Percentiles rank a stretch among this genome's conserved stretches.
Evolutionary conservation across 2,329 filamentous ascomycete genomes (phyloP).

Genomic region (Hypoxylon sp.): DNA sequence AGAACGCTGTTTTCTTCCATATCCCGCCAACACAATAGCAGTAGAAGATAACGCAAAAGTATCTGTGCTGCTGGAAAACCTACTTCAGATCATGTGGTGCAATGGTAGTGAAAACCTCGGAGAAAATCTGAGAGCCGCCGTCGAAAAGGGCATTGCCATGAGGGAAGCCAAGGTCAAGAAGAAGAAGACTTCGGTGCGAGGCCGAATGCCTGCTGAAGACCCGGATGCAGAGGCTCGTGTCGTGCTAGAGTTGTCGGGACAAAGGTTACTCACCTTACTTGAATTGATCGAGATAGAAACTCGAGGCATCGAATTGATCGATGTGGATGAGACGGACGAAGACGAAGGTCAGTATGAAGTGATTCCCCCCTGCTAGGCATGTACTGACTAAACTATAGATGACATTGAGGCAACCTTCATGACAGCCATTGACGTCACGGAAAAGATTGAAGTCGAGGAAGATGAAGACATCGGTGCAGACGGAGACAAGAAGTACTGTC

Average conservation of each 20-base stretch:
- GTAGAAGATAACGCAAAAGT: slow-evolving; percentile 80
- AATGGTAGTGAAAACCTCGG: slow-evolving; percentile 56
- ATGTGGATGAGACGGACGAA: slow-evolving; percentile 33
- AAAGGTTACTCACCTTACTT: slow-evolving; percentile 60
- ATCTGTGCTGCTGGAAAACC: slow-evolving; percentile 75
- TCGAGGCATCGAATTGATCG: slow-evolving; percentile 30
- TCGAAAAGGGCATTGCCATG: slow-evolving; percentile 64
- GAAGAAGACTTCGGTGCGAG: slow-evolving; percentile 52
- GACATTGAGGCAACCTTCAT: slow-evolving; percentile 41
- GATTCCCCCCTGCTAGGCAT: neutral
- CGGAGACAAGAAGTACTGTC: slow-evolving; percentile 30
- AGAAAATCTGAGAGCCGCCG: slow-evolving; percentile 57
- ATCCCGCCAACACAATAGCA: slow-evolving; percentile 72
- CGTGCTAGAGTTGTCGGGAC: slow-evolving; percentile 61
- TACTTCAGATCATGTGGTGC: slow-evolving; percentile 69
- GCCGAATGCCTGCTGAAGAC: slow-evolving; percentile 48
- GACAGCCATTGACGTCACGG: slow-evolving; percentile 31
- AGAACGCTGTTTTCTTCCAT: slow-evolving; percentile 74
- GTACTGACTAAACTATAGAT: slow-evolving; percentile 23
- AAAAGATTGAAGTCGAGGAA: slow-evolving; percentile 18
- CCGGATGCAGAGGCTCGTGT: slow-evolving; percentile 61
- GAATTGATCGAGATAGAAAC: slow-evolving; percentile 53
- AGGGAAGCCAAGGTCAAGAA: slow-evolving; percentile 63
- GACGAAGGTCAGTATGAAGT: slow-evolving; percentile 33
- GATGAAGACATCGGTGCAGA: slow-evolving; percentile 7